Evolutionary conservation across 257 asterid genomes (phyloP).

Genomic region (Solanum dulcamara): DNA sequence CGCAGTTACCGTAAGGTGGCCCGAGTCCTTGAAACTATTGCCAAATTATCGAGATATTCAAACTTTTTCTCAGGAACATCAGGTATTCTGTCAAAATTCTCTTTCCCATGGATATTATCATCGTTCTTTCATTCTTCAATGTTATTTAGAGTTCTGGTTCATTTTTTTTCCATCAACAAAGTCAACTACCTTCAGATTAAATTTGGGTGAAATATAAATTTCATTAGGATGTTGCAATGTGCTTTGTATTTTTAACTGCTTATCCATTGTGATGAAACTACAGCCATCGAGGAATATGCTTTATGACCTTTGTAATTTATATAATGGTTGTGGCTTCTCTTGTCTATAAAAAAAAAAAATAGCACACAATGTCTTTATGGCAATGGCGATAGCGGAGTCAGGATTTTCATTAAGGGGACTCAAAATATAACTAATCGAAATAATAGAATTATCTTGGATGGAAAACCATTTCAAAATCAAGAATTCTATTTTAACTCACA

Average conservation of each 20-base stretch:
- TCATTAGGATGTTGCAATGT: background rate
- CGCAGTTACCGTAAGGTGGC: background rate
- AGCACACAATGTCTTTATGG: background rate
- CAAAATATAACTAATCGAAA: background rate
- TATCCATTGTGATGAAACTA: background rate
- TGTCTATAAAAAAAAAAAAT: background rate
- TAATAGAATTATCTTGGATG: background rate
- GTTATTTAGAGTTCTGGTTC: background rate
- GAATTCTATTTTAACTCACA: background rate
- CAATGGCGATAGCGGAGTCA: no score
- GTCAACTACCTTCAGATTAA: background rate
- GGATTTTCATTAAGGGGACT: no score
- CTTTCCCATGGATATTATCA: background rate
- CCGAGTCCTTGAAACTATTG: background rate
- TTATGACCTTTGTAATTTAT: background rate
- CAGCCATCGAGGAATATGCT: no score
- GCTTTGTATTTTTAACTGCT: background rate
- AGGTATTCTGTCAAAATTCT: slow-evolving; percentile 14
- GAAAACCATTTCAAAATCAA: background rate
- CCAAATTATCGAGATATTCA: background rate
- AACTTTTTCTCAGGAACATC: background rate
- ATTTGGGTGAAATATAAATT: background rate
- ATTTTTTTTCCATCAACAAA: background rate
- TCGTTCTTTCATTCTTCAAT: background rate
- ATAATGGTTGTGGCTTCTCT: background rate